These are phyloP conservation scores for Piromyces finnis DNA, from an alignment of 192 early-diverging fungal genomes.

Conservation along the genomic window DNA sequence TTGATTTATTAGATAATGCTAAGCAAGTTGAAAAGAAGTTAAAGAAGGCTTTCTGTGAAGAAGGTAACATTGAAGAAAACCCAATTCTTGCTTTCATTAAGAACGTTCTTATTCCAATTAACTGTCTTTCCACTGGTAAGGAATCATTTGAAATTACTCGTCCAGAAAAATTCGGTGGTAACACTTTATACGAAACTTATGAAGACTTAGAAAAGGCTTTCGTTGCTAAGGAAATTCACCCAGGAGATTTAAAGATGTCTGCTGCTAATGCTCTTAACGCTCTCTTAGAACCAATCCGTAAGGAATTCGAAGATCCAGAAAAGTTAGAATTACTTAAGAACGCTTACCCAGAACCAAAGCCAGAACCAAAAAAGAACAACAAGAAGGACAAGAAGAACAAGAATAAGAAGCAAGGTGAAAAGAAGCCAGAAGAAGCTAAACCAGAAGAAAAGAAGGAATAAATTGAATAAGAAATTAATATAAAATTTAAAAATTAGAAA, in stretches of 20 bases:
- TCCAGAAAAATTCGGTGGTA: conserved; percentile 82
- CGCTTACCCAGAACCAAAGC: conserved; percentile 59
- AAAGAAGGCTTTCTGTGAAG: conserved; percentile 91
- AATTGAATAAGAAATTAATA: no score
- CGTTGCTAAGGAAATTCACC: conserved; percentile 69
- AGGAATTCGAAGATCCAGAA: conserved; percentile 39
- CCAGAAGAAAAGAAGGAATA: no score
- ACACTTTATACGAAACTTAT: conserved; percentile 50
- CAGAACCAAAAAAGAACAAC: not conserved
- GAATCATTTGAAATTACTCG: conserved; percentile 37
- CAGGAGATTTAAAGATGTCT: conserved; percentile 83
- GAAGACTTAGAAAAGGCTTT: conserved; percentile 72
- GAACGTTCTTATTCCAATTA: conserved; percentile 75
- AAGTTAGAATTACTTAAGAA: conserved; percentile 47
- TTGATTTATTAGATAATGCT: conserved; percentile 79
- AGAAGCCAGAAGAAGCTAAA: not conserved
- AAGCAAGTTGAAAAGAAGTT: conserved; percentile 70
- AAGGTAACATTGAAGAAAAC: conserved; percentile 81
- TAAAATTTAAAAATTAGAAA: no score
- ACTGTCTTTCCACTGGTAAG: conserved; percentile 25
- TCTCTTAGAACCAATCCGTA: conserved; percentile 72
- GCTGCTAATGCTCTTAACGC: conserved; percentile 64
- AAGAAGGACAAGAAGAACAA: conserved; percentile 10
- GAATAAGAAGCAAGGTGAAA: not conserved
- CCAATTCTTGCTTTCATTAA: conserved; percentile 82